These are phyloP conservation scores for Licmophora abbreviata DNA, from an alignment of 108 stramenopile genomes.

Conservation along the genomic window DNA sequence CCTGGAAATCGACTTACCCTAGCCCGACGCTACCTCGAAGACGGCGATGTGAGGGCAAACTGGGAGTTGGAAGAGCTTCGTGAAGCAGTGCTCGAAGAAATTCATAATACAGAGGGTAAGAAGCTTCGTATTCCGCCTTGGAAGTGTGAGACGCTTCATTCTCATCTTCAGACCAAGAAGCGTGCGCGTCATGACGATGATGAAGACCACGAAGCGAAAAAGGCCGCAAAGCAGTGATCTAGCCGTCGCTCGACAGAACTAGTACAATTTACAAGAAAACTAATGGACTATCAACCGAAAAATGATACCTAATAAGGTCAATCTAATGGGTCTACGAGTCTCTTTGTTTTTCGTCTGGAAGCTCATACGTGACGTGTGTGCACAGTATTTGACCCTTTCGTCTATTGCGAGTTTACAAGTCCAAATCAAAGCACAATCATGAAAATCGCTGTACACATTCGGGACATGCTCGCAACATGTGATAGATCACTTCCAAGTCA, in stretches of 20 bases:
- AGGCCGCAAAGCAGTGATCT: no score
- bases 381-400: no score
- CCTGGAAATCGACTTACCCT: slow-evolving; percentile 53
- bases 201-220: neutral
- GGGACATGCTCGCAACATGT: neutral
- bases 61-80: slow-evolving; percentile 43
- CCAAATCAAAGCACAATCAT: no score
- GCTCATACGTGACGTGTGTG: no score
- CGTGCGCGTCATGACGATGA: neutral
- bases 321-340: no score
- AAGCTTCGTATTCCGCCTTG: slow-evolving; percentile 39
- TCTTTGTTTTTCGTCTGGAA: no score
- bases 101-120: slow-evolving; percentile 19
- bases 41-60: slow-evolving; percentile 32
- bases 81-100: slow-evolving; percentile 28
- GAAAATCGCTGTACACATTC: neutral
- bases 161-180: slow-evolving; percentile 3
- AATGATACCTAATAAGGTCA: no score
- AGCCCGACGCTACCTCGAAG: slow-evolving; percentile 47
- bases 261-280: no score
- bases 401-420: no score
- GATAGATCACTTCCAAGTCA: neutral
- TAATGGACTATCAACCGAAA: no score
- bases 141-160: slow-evolving; percentile 38
- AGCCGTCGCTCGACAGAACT: no score